Evolutionary conservation across 2,329 filamentous ascomycete species (phyloP).

Genomic region (Hypoxylon sp.): DNA sequence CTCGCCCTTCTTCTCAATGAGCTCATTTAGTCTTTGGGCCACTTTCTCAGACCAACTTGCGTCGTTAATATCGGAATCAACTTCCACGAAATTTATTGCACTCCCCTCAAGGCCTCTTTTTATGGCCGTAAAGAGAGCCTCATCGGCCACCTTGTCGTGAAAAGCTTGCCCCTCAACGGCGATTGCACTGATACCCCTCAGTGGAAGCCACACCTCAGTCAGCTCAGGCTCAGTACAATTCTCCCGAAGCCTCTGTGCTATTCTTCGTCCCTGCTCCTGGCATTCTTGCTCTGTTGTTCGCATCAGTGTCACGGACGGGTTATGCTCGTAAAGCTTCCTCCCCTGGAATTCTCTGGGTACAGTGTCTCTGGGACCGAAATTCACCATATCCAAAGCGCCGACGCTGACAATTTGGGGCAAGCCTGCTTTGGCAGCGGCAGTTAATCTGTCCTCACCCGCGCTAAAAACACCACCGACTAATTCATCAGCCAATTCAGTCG

Average conservation of each 20-base stretch:
- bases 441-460: conserved; percentile 70
- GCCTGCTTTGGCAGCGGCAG: conserved; percentile 68
- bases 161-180: conserved; percentile 68
- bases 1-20: conserved; percentile 33
- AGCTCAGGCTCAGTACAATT: conserved; percentile 57
- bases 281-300: conserved; percentile 73
- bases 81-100: conserved; percentile 65
- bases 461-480: conserved; percentile 74
- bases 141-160: conserved; percentile 60
- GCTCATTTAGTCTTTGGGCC: conserved; percentile 45
- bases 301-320: conserved; percentile 76
- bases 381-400: conserved; percentile 67
- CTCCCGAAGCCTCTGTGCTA: conserved; percentile 66
- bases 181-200: conserved; percentile 73
- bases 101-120: conserved; percentile 63
- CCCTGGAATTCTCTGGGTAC: conserved; percentile 66
- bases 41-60: conserved; percentile 43
- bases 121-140: conserved; percentile 68
- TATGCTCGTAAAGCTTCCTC: conserved; percentile 74
- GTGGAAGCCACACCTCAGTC: conserved; percentile 72
- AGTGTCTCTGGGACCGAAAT: conserved; percentile 49
- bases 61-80: conserved; percentile 69
- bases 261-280: conserved; percentile 66
- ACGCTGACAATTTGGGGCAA: conserved; percentile 69
- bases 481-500: conserved; percentile 76